Conservation (phyloP, 768 basidiomycete species). For the Rhizopogon vinicolor region DNA sequence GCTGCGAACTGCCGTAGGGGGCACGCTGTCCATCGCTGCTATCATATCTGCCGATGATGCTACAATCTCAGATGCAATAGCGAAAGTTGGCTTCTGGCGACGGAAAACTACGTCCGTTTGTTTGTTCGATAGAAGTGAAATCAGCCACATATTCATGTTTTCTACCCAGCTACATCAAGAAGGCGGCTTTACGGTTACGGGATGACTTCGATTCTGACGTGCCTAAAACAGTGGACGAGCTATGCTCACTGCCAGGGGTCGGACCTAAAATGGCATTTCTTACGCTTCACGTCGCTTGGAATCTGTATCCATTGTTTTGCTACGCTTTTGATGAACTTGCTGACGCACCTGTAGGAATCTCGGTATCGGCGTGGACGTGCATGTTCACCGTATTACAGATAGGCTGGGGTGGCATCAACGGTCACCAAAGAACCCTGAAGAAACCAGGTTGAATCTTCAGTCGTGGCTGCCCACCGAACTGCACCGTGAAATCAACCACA, state of each 20-base stretch:
- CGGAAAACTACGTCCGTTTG: slow-evolving; percentile 70
- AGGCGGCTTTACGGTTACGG: slow-evolving; percentile 61
- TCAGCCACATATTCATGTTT: neutral
- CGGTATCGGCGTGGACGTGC: slow-evolving; percentile 95
- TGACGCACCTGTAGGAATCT: slow-evolving; percentile 49
- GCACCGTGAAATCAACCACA: slow-evolving; percentile 71
- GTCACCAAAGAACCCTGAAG: slow-evolving; percentile 81
- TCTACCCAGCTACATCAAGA: slow-evolving; percentile 60
- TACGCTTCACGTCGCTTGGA: slow-evolving; percentile 79
- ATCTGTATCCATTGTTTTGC: slow-evolving; percentile 40
- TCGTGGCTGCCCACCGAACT: slow-evolving; percentile 79
- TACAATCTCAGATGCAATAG: slow-evolving; percentile 70
- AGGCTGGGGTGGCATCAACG: slow-evolving; percentile 88
- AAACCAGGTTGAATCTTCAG: slow-evolving; percentile 77
- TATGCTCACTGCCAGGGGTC: slow-evolving; percentile 86
- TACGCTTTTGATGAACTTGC: neutral
- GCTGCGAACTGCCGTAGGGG: slow-evolving; percentile 70
- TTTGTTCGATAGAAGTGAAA: neutral
- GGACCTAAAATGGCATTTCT: slow-evolving; percentile 98
- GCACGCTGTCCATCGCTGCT: slow-evolving; percentile 71
- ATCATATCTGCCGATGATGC: slow-evolving; percentile 59
- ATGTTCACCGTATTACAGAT: slow-evolving; percentile 95
- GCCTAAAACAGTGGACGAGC: slow-evolving; percentile 81
- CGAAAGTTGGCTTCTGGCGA: slow-evolving; percentile 91
- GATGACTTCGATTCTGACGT: slow-evolving; percentile 81